Evolutionary conservation across 106 monocot genomes (phyloP).

Genomic region (Dendrobium officinale): DNA sequence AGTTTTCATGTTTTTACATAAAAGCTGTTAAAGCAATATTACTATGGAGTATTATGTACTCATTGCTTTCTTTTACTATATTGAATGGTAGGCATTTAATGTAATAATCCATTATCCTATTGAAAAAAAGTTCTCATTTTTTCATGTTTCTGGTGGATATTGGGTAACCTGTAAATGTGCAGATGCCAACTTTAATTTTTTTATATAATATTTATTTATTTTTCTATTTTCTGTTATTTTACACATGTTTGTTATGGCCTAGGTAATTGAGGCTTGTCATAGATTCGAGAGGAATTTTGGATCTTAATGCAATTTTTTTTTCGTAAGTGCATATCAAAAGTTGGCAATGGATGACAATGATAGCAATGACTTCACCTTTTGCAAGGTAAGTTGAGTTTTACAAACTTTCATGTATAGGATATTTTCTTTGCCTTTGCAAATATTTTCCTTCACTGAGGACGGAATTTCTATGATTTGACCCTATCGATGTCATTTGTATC

Average conservation of each 20-base stretch:
- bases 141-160: background rate
- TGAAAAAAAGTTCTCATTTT: background rate
- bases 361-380: constrained; percentile 47
- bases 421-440: background rate
- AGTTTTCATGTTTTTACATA: background rate
- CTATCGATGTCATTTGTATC: background rate
- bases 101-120: background rate
- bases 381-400: constrained; percentile 20
- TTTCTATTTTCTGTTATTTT: background rate
- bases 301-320: background rate
- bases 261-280: background rate
- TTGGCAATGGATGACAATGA: constrained; percentile 22
- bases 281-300: background rate
- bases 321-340: background rate
- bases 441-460: background rate
- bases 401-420: background rate
- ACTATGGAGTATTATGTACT: too few species aligned
- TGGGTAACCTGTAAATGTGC: background rate
- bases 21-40: too few species aligned
- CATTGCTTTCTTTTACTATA: too few species aligned
- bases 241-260: background rate
- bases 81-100: background rate
- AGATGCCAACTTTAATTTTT: background rate
- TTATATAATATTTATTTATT: background rate
- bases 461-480: background rate